phyloP scores from a whole-genome alignment of 805 yeast species.

The Novakomyces olei region DNA sequence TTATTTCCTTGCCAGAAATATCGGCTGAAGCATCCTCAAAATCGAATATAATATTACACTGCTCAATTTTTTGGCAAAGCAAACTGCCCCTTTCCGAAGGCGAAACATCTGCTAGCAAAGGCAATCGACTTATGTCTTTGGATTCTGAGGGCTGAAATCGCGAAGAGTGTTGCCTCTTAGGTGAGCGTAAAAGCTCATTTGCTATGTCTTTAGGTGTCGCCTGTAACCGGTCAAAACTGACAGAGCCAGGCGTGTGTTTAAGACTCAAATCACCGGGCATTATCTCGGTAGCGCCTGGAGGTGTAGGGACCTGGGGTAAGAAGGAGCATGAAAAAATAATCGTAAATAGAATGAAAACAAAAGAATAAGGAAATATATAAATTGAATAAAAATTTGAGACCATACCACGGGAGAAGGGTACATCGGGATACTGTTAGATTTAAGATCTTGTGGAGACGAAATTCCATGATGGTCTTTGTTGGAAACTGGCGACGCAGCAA shows the following conservation, averaged over 20 bases:
- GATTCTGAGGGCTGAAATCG: constrained; percentile 61
- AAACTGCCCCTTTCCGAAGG: constrained; percentile 59
- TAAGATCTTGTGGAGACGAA: no score
- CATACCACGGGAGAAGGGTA: no score
- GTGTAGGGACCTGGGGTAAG: constrained; percentile 10
- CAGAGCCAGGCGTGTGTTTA: constrained; percentile 7
- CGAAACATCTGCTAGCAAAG: constrained; percentile 56
- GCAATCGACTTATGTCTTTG: constrained; percentile 50
- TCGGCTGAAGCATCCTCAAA: constrained; percentile 84
- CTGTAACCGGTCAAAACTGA: constrained; percentile 34
- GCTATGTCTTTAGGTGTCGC: constrained; percentile 29
- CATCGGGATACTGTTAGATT: no score
- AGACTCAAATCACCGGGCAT: constrained; percentile 16
- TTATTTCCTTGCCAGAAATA: constrained; percentile 78
- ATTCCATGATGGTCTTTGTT: no score
- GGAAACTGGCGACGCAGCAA: no score
- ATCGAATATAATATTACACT: constrained; percentile 85
- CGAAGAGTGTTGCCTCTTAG: constrained; percentile 80
- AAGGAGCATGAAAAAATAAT: background rate
- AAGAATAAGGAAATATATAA: no score
- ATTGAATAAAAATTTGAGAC: no score
- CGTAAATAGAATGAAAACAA: no score
- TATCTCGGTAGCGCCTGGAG: constrained; percentile 18
- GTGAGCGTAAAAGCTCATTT: constrained; percentile 52
- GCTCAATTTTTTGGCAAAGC: constrained; percentile 74